Percentiles rank a stretch among this genome's conserved stretches.
Conservation (phyloP, 495 filamentous ascomycete species). For the Podospora pseudopauciseta region DNA sequence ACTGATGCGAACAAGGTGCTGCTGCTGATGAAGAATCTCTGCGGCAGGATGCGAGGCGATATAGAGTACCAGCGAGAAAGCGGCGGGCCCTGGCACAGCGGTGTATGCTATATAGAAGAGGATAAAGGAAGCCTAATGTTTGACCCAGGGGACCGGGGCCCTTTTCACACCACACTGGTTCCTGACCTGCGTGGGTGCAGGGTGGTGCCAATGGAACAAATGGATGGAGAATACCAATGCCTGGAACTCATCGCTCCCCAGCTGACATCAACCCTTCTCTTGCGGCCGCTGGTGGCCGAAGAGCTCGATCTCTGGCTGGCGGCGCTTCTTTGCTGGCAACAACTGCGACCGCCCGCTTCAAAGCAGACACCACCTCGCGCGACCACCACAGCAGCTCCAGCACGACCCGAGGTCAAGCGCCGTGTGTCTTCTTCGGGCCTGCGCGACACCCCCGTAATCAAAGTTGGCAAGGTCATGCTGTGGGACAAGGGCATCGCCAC, state of each 20-base stretch:
- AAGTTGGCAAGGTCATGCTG: slow-evolving; percentile 88
- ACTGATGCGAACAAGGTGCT: slow-evolving; percentile 61
- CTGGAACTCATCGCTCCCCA: slow-evolving; percentile 75
- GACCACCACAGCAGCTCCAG: slow-evolving; percentile 1
- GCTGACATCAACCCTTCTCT: slow-evolving; percentile 63
- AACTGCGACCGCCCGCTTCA: slow-evolving; percentile 58
- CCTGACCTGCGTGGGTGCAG: slow-evolving; percentile 84
- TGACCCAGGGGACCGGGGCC: slow-evolving; percentile 51
- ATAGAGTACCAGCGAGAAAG: slow-evolving; percentile 59
- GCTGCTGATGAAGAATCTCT: slow-evolving; percentile 63
- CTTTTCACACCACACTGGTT: slow-evolving; percentile 54
- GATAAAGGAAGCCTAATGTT: slow-evolving; percentile 62
- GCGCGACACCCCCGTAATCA: slow-evolving; percentile 87
- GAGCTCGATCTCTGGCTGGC: slow-evolving; percentile 92
- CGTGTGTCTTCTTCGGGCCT: slow-evolving; percentile 55
- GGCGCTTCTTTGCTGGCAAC: slow-evolving; percentile 90
- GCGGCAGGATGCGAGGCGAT: slow-evolving; percentile 67
- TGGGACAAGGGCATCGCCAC: slow-evolving; percentile 70
- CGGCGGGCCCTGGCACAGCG: slow-evolving; percentile 54
- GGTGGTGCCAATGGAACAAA: slow-evolving; percentile 63
- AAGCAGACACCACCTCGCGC: slow-evolving; percentile 30
- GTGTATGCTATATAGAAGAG: slow-evolving; percentile 64
- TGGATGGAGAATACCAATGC: slow-evolving; percentile 64
- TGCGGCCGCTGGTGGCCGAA: slow-evolving; percentile 68
- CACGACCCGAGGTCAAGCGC: slow-evolving; percentile 62